These are phyloP conservation scores for Epicoccum sorghinum DNA, from an alignment of 2,329 filamentous ascomycete genomes.

Conservation along the genomic window DNA sequence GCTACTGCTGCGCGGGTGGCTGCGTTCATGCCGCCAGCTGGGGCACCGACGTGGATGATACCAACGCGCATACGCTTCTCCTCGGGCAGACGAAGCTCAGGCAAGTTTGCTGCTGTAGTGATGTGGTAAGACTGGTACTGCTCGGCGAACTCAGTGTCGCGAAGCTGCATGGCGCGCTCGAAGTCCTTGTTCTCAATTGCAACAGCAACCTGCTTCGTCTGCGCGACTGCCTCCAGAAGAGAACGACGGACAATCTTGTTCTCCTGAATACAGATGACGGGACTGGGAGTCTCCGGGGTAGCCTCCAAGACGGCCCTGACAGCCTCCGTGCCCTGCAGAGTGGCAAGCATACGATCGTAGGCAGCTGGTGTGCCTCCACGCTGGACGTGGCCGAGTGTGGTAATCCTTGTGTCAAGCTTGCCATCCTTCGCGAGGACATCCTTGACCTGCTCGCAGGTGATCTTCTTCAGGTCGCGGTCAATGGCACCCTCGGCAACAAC, in stretches of 20 bases:
- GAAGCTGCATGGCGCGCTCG: slow-evolving; percentile 81
- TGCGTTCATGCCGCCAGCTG: slow-evolving; percentile 97
- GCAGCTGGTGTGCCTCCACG: slow-evolving; percentile 90
- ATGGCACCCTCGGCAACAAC: slow-evolving; percentile 92
- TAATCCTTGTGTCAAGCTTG: slow-evolving; percentile 88
- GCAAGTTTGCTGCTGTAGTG: slow-evolving; percentile 81
- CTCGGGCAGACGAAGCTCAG: slow-evolving; percentile 69
- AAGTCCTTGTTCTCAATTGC: slow-evolving; percentile 88
- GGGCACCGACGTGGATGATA: slow-evolving; percentile 95
- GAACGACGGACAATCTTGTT: slow-evolving; percentile 96
- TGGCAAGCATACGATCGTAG: slow-evolving; percentile 92
- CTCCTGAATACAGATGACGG: slow-evolving; percentile 95
- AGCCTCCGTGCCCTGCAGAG: slow-evolving; percentile 69
- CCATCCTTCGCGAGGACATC: slow-evolving; percentile 83
- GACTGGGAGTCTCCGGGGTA: slow-evolving; percentile 85
- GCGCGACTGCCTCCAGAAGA: slow-evolving; percentile 83
- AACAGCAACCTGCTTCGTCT: slow-evolving; percentile 82
- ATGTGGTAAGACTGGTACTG: slow-evolving; percentile 90
- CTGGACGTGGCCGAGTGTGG: slow-evolving; percentile 96
- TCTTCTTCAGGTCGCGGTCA: slow-evolving; percentile 76
- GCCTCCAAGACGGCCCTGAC: slow-evolving; percentile 43
- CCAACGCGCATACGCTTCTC: slow-evolving; percentile 89
- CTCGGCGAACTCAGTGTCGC: slow-evolving; percentile 92
- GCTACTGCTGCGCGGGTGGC: slow-evolving; percentile 91
- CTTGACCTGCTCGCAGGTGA: slow-evolving; percentile 81